A percentile compares a stretch with the other conserved stretches of the same genome.
phyloP scores from a whole-genome alignment of 306 rosid species.

The Prunus fruticosa region DNA sequence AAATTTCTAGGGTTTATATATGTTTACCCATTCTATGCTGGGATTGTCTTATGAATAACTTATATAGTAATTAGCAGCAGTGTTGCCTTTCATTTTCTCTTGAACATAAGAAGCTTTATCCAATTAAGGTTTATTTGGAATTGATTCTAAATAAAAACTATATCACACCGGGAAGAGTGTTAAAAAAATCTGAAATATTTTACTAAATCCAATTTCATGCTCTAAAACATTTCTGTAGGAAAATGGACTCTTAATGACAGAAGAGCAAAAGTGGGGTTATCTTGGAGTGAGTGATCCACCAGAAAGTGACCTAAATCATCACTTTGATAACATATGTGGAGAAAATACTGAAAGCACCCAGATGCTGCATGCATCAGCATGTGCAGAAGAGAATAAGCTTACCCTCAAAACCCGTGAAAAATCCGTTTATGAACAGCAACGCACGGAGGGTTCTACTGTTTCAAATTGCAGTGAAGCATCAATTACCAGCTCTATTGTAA shows the following conservation, averaged over 20 bases:
- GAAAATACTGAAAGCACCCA: slow-evolving; percentile 18
- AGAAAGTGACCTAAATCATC: slow-evolving; percentile 28
- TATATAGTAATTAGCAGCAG: neutral
- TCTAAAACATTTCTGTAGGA: slow-evolving; percentile 27
- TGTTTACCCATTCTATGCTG: neutral
- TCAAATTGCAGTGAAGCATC: slow-evolving; percentile 31
- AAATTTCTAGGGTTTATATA: too few species aligned
- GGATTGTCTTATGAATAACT: neutral
- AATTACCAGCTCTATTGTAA: slow-evolving; percentile 18
- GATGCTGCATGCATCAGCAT: slow-evolving; percentile 25
- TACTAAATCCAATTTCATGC: neutral
- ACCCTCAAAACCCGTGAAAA: slow-evolving; percentile 24
- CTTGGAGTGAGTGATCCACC: slow-evolving; percentile 1
- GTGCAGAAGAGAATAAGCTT: slow-evolving; percentile 29
- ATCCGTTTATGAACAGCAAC: slow-evolving; percentile 29
- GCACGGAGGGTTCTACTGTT: slow-evolving; percentile 3
- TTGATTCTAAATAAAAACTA: neutral
- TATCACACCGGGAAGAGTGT: neutral
- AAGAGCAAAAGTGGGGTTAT: slow-evolving; percentile 36
- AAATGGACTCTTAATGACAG: slow-evolving; percentile 28
- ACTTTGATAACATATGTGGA: slow-evolving; percentile 19
- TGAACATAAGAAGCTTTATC: neutral
- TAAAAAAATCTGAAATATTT: neutral
- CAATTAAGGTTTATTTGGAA: neutral
- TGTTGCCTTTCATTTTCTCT: neutral